These are phyloP conservation scores for Colletotrichum orchidophilum DNA, from an alignment of 2,329 filamentous ascomycete species.

Conservation along the genomic window DNA sequence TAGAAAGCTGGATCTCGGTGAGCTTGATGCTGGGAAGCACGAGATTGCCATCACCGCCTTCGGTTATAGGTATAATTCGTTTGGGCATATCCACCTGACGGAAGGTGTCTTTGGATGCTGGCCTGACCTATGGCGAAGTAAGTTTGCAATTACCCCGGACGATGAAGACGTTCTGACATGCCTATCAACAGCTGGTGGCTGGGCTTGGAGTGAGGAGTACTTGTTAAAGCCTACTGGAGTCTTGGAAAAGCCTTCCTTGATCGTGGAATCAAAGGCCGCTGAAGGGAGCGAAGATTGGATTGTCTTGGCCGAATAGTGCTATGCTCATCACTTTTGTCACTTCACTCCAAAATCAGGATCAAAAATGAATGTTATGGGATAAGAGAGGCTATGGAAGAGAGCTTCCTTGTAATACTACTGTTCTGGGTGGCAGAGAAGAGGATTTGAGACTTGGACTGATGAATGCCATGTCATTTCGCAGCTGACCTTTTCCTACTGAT, in stretches of 20 bases:
- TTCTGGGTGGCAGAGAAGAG: too few species aligned
- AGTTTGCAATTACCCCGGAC: too few species aligned
- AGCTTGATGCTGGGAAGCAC: constrained; percentile 9
- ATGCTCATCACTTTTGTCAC: neutral
- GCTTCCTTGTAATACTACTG: neutral
- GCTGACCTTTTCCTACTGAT: too few species aligned
- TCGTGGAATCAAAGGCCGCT: neutral
- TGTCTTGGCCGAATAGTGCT: neutral
- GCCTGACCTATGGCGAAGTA: constrained; percentile 15
- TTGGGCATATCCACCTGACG: constrained; percentile 19
- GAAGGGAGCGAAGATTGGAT: constrained; percentile 13
- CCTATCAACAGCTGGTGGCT: neutral
- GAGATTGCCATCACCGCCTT: constrained; percentile 16
- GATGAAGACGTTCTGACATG: neutral
- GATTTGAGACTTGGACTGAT: neutral
- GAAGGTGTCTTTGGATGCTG: constrained; percentile 3
- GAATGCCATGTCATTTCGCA: too few species aligned
- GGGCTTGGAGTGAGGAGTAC: constrained; percentile 19
- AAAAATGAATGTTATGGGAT: neutral
- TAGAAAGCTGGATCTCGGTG: neutral
- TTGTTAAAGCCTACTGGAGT: constrained; percentile 8
- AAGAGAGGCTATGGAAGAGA: neutral
- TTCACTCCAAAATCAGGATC: rapidly evolving
- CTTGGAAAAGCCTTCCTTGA: constrained; percentile 9
- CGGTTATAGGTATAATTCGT: constrained; percentile 20